Evolutionary conservation across 176 grass and related monocot species (phyloP), one percentile per base, ranked within the genome.

Genomic region (Oryza australiensis): DNA sequence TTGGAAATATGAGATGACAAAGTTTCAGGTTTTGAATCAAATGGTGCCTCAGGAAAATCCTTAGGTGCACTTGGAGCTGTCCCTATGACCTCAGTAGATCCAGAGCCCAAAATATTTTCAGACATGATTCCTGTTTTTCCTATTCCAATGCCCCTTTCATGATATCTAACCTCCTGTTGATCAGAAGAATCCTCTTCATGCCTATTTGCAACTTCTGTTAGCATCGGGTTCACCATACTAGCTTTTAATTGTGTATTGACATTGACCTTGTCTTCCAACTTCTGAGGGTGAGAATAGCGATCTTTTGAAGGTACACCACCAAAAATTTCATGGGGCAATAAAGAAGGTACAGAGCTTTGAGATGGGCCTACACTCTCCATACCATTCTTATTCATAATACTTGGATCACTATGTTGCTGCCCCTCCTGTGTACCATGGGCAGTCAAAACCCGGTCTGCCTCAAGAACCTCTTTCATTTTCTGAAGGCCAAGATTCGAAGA

Each of bases 391-490:
- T 76, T 83, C 53, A 83, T 45, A 92, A 77, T 86, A 60, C 55
- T 60, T 73, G 84, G 72, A 80, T 77, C 82, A 81, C 57, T 80
- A 73, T 79, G 70, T 78, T 67, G 81, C 30, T 89, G 89, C 63
- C 66, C 82, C 69, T 80, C 75, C 26, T 42, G 26, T 62, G 82
- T 69, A 64, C 80, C 77, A 72, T 74, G 81, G 45, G 34, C 68
- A 48, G 82, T 51, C 84, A 85, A 69, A 77, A 92, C 86, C 55
- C 65, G 81, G 80, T 88, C 77, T 13, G 73, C 74, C 46, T 94
- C 84, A 74, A 78, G 75, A 74, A 62, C 64, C 51, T 94, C 93
- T 77, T 90, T 85, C 76, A 84, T 71, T 88, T 82, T 90, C 69
- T 59, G 70, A 92, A 86, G 79, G 60, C 70, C 74, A 70, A 83